These are phyloP conservation scores for Gnaphalium uliginosum DNA, from an alignment of 129 eudicot genomes.

Conservation along the genomic window DNA sequence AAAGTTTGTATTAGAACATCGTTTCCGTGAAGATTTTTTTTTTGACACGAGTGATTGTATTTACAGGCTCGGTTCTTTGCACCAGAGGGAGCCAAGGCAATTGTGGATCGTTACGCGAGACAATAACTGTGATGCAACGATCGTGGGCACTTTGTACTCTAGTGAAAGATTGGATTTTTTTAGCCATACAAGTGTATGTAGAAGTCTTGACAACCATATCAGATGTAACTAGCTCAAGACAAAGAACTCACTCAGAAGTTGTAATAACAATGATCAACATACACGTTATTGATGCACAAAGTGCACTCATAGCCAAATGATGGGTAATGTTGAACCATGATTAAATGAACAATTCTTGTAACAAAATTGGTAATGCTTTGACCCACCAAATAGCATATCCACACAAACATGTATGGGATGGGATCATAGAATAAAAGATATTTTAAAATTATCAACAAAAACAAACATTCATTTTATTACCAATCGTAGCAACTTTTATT, in stretches of 20 bases:
- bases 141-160: background rate
- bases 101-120: constrained; percentile 88
- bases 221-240: background rate
- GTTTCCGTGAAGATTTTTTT: background rate
- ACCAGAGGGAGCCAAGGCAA: constrained; percentile 75
- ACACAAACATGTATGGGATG: too few species aligned
- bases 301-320: background rate
- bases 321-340: too few species aligned
- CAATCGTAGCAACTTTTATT: too few species aligned
- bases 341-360: too few species aligned
- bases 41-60: constrained; percentile 11
- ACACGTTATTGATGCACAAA: background rate
- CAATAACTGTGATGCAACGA: constrained; percentile 16
- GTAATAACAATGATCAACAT: background rate
- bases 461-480: too few species aligned
- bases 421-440: too few species aligned
- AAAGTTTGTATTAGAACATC: background rate
- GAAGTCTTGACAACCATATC: background rate
- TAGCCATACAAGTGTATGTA: background rate
- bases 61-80: constrained; percentile 94
- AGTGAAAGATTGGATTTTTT: background rate
- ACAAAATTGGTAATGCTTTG: too few species aligned
- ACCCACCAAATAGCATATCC: too few species aligned
- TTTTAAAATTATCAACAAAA: too few species aligned
- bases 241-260: background rate